A percentile compares a stretch with the other conserved stretches of the same genome.
Conservation (phyloP, 345 rosid species). For the Mallotus nudiflorus region DNA sequence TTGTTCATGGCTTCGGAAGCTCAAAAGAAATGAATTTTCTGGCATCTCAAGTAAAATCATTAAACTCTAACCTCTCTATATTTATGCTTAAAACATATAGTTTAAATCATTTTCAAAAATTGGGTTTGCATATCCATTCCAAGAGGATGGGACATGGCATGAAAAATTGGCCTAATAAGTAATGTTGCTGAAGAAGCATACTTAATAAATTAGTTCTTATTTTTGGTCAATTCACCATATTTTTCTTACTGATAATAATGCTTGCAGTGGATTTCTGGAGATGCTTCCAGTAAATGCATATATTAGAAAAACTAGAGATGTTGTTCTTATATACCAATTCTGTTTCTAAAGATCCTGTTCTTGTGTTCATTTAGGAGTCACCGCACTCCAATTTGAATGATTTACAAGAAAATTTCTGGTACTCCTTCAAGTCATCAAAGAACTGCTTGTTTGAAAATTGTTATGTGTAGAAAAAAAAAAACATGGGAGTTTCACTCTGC, state of each 20-base stretch:
- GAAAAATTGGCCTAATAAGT: too few species aligned
- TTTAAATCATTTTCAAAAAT: background rate
- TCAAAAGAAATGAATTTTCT: slow-evolving; percentile 89
- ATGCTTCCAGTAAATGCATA: too few species aligned
- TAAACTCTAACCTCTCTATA: background rate
- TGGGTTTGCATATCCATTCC: background rate
- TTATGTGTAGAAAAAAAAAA: slow-evolving; percentile 3
- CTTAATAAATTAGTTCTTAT: background rate
- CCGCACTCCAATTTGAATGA: background rate
- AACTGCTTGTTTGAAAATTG: slow-evolving; percentile 4
- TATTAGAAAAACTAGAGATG: background rate
- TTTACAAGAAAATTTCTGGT: too few species aligned
- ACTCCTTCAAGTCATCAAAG: background rate
- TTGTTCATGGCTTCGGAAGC: slow-evolving; percentile 95
- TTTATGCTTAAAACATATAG: background rate
- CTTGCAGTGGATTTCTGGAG: too few species aligned
- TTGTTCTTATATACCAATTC: too few species aligned
- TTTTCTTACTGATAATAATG: too few species aligned
- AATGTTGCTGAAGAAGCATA: too few species aligned
- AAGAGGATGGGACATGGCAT: background rate
- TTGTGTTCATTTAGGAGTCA: background rate
- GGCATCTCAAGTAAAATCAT: slow-evolving; percentile 58
- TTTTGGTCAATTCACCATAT: too few species aligned
- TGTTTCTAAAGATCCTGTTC: slow-evolving; percentile 3
- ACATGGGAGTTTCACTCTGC: slow-evolving; percentile 27